phyloP scores from a whole-genome alignment of 2,329 filamentous ascomycete species.

The Alternaria sp. region DNA sequence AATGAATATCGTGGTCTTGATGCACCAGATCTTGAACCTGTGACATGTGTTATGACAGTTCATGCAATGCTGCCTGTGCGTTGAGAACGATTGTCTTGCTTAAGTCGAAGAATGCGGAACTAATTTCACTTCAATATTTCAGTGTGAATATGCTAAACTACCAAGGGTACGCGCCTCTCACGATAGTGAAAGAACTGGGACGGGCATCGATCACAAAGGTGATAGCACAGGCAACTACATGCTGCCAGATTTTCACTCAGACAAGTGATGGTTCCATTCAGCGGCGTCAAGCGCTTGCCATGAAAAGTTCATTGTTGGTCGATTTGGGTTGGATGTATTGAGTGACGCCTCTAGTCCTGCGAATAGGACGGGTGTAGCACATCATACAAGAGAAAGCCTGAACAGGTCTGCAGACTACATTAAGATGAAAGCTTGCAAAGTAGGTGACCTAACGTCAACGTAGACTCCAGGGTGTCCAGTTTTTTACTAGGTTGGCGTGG shows the following conservation, averaged over 20 bases:
- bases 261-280: neutral
- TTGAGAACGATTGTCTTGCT: neutral
- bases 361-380: neutral
- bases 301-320: neutral
- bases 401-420: too few species aligned
- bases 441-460: too few species aligned
- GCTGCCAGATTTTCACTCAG: neutral
- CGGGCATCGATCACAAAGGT: neutral
- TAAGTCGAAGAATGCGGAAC: neutral
- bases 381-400: too few species aligned
- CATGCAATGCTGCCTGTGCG: neutral
- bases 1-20: neutral
- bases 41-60: neutral
- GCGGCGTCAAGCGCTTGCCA: neutral
- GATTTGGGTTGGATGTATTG: neutral
- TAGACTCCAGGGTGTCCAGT: too few species aligned
- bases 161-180: neutral
- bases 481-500: too few species aligned
- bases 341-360: neutral
- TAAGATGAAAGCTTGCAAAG: too few species aligned
- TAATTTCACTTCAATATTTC: neutral
- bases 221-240: neutral
- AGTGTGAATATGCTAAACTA: neutral
- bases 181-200: neutral
- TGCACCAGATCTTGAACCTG: neutral